Evolutionary conservation across 495 filamentous ascomycete species (phyloP).

Genomic region (Physcia stellaris): DNA sequence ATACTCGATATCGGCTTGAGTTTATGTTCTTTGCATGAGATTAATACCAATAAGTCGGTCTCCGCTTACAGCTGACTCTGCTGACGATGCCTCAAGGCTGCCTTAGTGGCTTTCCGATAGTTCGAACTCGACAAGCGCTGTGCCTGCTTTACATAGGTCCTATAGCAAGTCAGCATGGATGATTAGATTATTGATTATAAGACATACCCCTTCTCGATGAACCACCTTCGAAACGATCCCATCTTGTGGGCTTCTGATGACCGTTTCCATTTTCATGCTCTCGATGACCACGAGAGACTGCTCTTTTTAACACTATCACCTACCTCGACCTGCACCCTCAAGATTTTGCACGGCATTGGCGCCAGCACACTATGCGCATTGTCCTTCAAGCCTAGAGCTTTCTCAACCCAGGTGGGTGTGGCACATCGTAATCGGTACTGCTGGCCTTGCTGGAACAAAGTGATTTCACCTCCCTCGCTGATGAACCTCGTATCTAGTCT

Average conservation of each 20-base stretch:
- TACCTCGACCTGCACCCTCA: constrained; percentile 69
- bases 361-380: constrained; percentile 69
- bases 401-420: constrained; percentile 68
- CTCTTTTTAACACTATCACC: constrained; percentile 70
- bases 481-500: constrained; percentile 72
- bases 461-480: constrained; percentile 45
- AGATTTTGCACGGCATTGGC: constrained; percentile 90
- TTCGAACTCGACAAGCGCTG: constrained; percentile 40
- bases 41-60: too few species aligned
- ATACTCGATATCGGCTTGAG: too few species aligned
- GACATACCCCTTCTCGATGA: constrained; percentile 73
- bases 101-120: too few species aligned
- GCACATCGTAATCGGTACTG: constrained; percentile 58
- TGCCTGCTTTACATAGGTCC: constrained; percentile 47
- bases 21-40: too few species aligned
- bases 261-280: constrained; percentile 99
- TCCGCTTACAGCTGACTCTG: too few species aligned
- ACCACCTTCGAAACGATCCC: constrained; percentile 71
- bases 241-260: constrained; percentile 77
- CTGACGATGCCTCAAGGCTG: too few species aligned
- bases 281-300: constrained; percentile 89
- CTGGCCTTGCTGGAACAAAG: constrained; percentile 69
- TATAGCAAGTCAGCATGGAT: constrained; percentile 11
- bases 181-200: constrained; percentile 7
- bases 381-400: constrained; percentile 74